Base-by-base conservation (phyloP, 805 yeast genomes). In the Tetrapisispora pingtungensis region DNA sequence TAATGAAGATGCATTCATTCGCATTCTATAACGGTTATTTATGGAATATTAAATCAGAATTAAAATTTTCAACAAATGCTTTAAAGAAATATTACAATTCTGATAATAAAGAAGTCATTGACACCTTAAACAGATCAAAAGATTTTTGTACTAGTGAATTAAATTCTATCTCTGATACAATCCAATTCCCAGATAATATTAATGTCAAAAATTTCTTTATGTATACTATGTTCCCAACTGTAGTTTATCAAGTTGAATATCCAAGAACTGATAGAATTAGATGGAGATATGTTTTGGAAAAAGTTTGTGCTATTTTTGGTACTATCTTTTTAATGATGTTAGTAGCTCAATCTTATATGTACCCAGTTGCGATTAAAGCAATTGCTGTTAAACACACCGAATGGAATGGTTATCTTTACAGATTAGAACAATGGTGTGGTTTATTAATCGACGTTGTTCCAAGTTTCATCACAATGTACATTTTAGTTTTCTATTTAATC, bases 1-100 rank as follows among this genome's bases (percentile, higher is more conserved):
- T 94, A 53, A 93, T 93, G 99, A 93, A 93, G 61, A 82, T 83
- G 78, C 97, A 93, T 62, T 88, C 97, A 1, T 93, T 81, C 60
- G 86, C 86, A 1, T 88, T 84, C 57, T 93, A 80, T 67, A 89
- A 89, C 58, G 98, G 97, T 0, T 87, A 90, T 59, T 66, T 93
- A 47, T 85, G 94, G 88, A 66, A 61, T 30, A 75, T 81, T 36
- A 55, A 61, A 19, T 62, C 67, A 14, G 90, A 84, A 56, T 65
- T 81, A 36, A 53, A 68, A 3, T 73, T 69, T 46, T 75, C 85
- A 0, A 65, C 65, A 44, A 55, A 48, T 3, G 71, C 71, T 40
- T 52, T 78, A 36, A 66, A 69, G 17, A 69, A 70, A 41, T 62
- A 69, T 34, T 66, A 67, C 7, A 57, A 60, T 20, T 50, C 41